Evolutionary conservation across 352 stramenopile species (phyloP), one percentile per base, ranked within the genome.

Genomic region (Phytophthora macrochlamydospora): DNA sequence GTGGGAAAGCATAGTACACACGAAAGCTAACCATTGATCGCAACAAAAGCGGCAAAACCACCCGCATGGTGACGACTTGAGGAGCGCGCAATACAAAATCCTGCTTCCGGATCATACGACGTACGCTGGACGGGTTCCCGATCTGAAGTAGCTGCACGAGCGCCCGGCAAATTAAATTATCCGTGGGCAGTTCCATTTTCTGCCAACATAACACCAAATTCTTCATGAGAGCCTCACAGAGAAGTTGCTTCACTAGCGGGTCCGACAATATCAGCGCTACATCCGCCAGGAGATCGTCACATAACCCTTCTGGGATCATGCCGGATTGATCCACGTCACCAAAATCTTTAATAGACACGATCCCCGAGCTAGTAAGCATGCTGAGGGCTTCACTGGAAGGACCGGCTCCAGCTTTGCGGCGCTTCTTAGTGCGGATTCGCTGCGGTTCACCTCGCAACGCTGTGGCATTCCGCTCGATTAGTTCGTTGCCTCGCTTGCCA

Each of bases 81-180:
- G 88, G 86, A 11, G 86, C 81, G 30, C 86, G 82, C 28, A 96
- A 48, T n/a, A 94, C 76, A 33, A 81, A 94, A 49, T 96, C 88
- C 44, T 89, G 81, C 66, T 93, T 93, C 14, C 88, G 86, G 52
- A 94, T 79, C 88, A 94, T 96, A 7, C 88, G 81, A 2, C 88
- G 84, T 29, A 96, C 76, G 51, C 85, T 92, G 18, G 85, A 83
- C 2, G 85, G 72, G 42, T 93, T 94, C 1, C 88, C 88, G 42
- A 96, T 78, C 56, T 96, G 88, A 45, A 96, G 66, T 35, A 96
- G 79, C 68, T 96, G 86, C 7, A 96, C 85, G n/a, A 94, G 72
- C 0, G 84, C 85, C 44, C 85, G 79, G 38, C 85, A 93, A 1
- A 91, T 78, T 12, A 91, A 49, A 43, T 92, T 90, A 57, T 96